Evolutionary conservation across 2,329 filamentous ascomycete genomes (phyloP), one percentile per base, ranked within the genome.

Genomic region (Botrytis elliptica): DNA sequence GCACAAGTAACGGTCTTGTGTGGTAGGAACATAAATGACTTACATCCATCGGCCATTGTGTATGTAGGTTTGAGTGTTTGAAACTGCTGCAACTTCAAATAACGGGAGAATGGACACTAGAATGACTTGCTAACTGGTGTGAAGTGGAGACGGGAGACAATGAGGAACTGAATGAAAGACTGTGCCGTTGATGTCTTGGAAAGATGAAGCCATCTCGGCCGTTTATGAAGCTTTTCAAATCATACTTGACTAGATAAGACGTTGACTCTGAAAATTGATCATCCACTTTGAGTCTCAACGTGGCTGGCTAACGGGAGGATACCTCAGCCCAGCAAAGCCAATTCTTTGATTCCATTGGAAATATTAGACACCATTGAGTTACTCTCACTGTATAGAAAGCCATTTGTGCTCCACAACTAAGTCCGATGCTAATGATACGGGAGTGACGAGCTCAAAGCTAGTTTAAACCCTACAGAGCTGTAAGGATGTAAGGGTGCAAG

Each of bases 31-130:
- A 73, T 72, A 72, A 70, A 57, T 57, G 38, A 80, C 80, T 79
- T 76, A 81, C 80, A 77, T 77, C 80, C 80, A 74, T 81, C 80
- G 69, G 79, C 77, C 79, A 81, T 81, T 74, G 69, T 73, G 74
- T 76, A 76, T 74, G 69, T 57, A 44, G 25, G 1, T 33, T 33
- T 29, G 36, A 33, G 49, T 75, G 18, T 73, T 57, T 42, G 68
- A 64, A 65, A 42, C 10, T 68, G 64, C 25, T 33, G 66, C 59
- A 69, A 76, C 25, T 38, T 36, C 73, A 63, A 66, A 52, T 62
- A 60, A 25, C 60, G 73, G 72, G 57, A 74, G 49, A 66, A 66
- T 49, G 16, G 57, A 38, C 64, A 73, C 18, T 44, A 33, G 62
- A 63, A 57, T 40, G 49, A 64, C 70, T 65, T 49, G 70, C 49